Conservation (phyloP, 2,329 filamentous ascomycete genomes). For the Apiospora saccharicola region DNA sequence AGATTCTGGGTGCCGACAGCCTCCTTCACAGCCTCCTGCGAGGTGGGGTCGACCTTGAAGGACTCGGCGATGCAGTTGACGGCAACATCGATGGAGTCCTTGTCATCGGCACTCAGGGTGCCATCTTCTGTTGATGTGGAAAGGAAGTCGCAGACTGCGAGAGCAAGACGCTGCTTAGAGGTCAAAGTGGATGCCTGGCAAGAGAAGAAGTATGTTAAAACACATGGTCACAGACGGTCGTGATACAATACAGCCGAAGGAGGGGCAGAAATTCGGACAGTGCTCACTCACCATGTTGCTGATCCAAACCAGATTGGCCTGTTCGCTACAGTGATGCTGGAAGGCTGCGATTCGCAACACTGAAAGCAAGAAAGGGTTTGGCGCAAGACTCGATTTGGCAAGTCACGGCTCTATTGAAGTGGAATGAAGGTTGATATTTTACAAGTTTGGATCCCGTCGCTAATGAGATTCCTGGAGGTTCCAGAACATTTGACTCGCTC, state of each 20-base stretch:
- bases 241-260: neutral
- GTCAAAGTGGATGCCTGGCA: constrained; percentile 42
- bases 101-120: constrained; percentile 85
- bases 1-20: constrained; percentile 89
- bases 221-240: neutral
- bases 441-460: constrained; percentile 1
- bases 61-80: constrained; percentile 93
- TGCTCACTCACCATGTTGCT: constrained; percentile 17
- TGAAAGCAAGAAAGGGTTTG: neutral
- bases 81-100: constrained; percentile 93
- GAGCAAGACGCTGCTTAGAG: constrained; percentile 85
- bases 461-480: constrained; percentile 14
- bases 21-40: constrained; percentile 74
- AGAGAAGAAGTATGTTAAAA: neutral
- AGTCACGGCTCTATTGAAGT: neutral
- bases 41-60: constrained; percentile 90
- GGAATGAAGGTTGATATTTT: neutral
- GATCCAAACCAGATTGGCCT: neutral
- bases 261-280: neutral
- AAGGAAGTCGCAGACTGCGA: constrained; percentile 97
- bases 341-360: constrained; percentile 4
- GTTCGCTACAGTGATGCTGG: constrained; percentile 9
- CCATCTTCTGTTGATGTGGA: constrained; percentile 84
- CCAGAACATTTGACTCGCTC: constrained; percentile 9
- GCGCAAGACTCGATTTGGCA: constrained; percentile 3